Evolutionary conservation across 768 basidiomycete species (phyloP).

Genomic region (Lenzites betulinus): DNA sequence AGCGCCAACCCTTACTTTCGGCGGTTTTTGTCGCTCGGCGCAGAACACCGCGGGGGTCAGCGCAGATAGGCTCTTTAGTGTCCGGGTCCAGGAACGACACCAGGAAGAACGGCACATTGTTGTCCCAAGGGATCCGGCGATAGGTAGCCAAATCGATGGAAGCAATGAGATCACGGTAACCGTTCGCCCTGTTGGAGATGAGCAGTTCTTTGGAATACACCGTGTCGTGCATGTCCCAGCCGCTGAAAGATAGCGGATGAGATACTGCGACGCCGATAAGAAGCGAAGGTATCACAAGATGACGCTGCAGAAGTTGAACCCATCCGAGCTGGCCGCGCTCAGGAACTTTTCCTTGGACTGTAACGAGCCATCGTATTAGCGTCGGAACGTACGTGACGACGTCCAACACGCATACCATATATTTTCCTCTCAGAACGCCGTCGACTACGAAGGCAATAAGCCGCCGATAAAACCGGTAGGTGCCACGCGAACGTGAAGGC

Average conservation of each 20-base stretch:
- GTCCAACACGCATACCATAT: constrained; percentile 57
- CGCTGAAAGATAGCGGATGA: constrained; percentile 43
- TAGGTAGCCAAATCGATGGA: constrained; percentile 84
- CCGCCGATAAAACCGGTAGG: neutral
- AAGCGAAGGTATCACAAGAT: constrained; percentile 66
- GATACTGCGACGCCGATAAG: neutral
- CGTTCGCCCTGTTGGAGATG: constrained; percentile 90
- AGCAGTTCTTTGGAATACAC: constrained; percentile 84
- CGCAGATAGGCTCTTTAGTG: constrained; percentile 71
- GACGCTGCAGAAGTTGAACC: constrained; percentile 93
- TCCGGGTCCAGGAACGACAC: constrained; percentile 89
- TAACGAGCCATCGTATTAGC: constrained; percentile 10
- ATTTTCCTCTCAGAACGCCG: constrained; percentile 93
- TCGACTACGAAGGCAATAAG: constrained; percentile 58
- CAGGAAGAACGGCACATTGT: constrained; percentile 91
- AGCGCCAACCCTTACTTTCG: constrained; percentile 51
- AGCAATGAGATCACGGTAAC: constrained; percentile 88
- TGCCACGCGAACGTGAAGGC: neutral
- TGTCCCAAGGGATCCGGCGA: constrained; percentile 90
- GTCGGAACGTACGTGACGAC: neutral
- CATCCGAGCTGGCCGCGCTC: constrained; percentile 72
- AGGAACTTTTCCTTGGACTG: constrained; percentile 93
- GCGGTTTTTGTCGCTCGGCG: constrained; percentile 56
- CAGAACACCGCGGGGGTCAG: constrained; percentile 86
- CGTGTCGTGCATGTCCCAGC: constrained; percentile 91